Base-by-base conservation (phyloP, 768 basidiomycete genomes). In the Collybia nuda region DNA sequence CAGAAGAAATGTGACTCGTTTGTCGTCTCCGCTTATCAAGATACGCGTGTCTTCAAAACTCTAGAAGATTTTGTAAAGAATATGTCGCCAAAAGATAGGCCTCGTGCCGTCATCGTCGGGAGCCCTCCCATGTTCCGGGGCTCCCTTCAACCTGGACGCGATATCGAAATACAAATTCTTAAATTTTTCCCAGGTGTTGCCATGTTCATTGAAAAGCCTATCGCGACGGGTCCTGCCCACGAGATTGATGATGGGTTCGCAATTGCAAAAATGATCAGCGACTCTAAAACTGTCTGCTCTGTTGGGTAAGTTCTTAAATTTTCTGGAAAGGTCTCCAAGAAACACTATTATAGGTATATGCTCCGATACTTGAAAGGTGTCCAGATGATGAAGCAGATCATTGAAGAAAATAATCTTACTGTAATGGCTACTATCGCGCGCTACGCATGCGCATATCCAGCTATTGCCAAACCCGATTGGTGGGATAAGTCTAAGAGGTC, bases 361-460 rank as follows among this genome's bases (percentile, higher is more conserved):
- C 75, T 97, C 56, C 85, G 93, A 55, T 95, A 96, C 72, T 78
- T 96, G 60, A 88, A 88, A 68, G 94, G 89, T 26, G 92, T 96
- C 18, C 93, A 97, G 71, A 87, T 85, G 80, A 97, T 98, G 91
- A 95, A 96, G 73, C 81, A 88, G 53, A 94, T 98, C 67, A 90
- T 99, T 65, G 77, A 90, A 62, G 93, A 96, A 55, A 98, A 98
- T 67, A 82, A 92, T 62, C 78, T 99, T 51, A 88, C 88, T 18
- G 94, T 99, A 45, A 98, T 98, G 95, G 80, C 88, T 40, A 98
- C 96, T 29, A 85, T 95, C 57, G 95, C 94, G 6, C 88, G 96
- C 51, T 99, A 98, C 70, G 93, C 92, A 9, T 87, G 86, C 61
- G 91, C 90, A 36, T 95, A 93, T 60, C 81, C 89, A 65, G 69